A percentile compares a stretch with the other conserved stretches of the same genome.
phyloP scores from a whole-genome alignment of 2,329 filamentous ascomycete species.

The Exserohilum turcica region DNA sequence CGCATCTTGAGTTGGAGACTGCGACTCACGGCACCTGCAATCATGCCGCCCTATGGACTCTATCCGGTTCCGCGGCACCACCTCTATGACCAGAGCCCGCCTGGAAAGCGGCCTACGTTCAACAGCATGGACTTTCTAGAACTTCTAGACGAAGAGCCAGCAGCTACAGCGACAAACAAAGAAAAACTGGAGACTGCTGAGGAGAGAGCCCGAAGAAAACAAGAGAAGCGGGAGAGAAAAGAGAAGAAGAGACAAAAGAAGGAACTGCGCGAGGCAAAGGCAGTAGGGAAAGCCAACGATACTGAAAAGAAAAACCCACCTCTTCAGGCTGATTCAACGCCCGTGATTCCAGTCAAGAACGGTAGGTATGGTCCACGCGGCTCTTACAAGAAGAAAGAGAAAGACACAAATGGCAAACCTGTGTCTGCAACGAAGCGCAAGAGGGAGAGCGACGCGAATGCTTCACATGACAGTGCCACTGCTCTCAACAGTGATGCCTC shows the following conservation, averaged over 20 bases:
- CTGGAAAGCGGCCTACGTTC: slow-evolving; percentile 16
- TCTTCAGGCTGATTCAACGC: slow-evolving; percentile 6
- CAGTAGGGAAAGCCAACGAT: background rate
- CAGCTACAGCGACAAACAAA: background rate
- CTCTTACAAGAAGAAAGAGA: slow-evolving; percentile 13
- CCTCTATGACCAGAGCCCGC: slow-evolving; percentile 11
- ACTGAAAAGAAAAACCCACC: background rate
- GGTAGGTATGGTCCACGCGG: slow-evolving; percentile 7
- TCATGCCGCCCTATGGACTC: slow-evolving; percentile 32
- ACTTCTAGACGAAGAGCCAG: slow-evolving; percentile 8
- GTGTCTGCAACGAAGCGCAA: slow-evolving; percentile 27
- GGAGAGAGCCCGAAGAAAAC: slow-evolving; percentile 2
- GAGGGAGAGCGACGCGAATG: slow-evolving; percentile 11
- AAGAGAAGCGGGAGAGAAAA: slow-evolving; percentile 12
- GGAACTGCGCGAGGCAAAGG: background rate
- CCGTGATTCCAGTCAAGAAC: slow-evolving; percentile 7
- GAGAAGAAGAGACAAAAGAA: slow-evolving; percentile 10
- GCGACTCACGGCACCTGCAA: background rate
- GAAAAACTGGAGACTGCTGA: background rate
- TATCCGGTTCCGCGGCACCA: slow-evolving; percentile 33
- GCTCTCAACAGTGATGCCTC: background rate
- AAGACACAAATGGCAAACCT: background rate
- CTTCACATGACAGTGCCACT: background rate
- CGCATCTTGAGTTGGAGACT: background rate
- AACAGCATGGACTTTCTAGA: slow-evolving; percentile 31